phyloP scores from a whole-genome alignment of 2,329 filamentous ascomycete species.

The Colletotrichum zoysiae region DNA sequence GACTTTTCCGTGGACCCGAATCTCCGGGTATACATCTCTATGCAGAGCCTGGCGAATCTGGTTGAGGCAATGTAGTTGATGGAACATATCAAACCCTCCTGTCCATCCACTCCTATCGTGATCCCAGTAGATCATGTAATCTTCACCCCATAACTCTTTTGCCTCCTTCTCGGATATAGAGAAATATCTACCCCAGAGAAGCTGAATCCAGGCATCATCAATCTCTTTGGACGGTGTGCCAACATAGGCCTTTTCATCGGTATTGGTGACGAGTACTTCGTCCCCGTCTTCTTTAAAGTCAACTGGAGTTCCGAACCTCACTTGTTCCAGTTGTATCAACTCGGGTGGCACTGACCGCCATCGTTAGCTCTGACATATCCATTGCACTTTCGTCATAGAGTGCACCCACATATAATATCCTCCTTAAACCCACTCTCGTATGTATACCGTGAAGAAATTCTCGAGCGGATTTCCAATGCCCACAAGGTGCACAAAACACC shows the following conservation, averaged over 20 bases:
- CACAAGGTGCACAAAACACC: neutral
- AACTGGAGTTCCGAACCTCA: neutral
- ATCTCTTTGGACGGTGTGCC: neutral
- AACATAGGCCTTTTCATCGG: neutral
- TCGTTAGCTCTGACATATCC: neutral
- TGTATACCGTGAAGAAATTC: neutral
- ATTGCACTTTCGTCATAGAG: neutral
- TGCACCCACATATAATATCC: neutral
- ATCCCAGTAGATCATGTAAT: neutral
- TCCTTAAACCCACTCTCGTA: neutral
- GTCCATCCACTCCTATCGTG: neutral
- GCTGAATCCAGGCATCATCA: neutral
- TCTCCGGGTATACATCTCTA: neutral
- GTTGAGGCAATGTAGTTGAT: neutral
- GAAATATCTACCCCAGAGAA: slow-evolving; percentile 1
- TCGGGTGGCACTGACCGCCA: neutral
- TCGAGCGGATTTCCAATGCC: neutral
- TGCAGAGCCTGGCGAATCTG: neutral
- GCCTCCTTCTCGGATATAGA: neutral
- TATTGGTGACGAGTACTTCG: neutral
- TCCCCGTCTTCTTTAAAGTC: neutral
- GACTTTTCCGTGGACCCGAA: neutral
- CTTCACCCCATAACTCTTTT: neutral
- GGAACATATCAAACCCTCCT: neutral
- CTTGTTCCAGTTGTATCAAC: neutral